Base-by-base conservation (phyloP, 257 asterid species). In the Nicotiana knightiana region DNA sequence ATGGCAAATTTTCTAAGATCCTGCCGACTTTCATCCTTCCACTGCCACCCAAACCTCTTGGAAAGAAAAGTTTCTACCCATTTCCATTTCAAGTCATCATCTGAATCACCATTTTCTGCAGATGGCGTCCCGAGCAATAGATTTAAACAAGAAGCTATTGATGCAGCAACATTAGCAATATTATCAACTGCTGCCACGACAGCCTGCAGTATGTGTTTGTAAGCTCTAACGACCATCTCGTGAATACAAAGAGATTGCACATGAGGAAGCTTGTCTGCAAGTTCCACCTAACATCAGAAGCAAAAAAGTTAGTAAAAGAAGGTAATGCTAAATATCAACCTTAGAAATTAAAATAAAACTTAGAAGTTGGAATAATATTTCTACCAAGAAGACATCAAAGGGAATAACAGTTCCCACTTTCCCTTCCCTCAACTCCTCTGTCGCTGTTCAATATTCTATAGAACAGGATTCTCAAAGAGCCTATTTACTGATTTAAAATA, bases 221-320 rank as follows among this genome's bases (percentile, higher is more conserved):
- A 94, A 84, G 99, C 97, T 84, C 99, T 95, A 57, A 97, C 91
- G 84, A 94, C 91, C 99, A 96, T 96, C 96, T 96, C 99, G 84
- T 96, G 99, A 82, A 96, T 90, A 85, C 99, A 96, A 83, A 96
- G 99, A 75, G 98, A 94, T 85, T 90, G 98, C 84, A 96, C 93
- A 62, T 96, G 99, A 57, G 99, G 98, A 90, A 96, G 99, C 88
- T 94, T 96, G 85, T 91, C 92, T 12, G 99, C 97, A 84, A 94
- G 97, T 84, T 93, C 97, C 83, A 96, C 98, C 99, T 70, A 66
- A 80, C 51, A 85, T 82, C 81, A 84, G 64, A 82, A 51, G 63
- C 63, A 51, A 51, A 75, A 17, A 55, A 73, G 46, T 46, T 46
- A 43, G 51, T 43, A 16, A 70, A 39, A 68, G 43, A 68, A 68